Conservation (phyloP, 2,329 filamentous ascomycete species). For the Arthrobotrys musiformis region DNA sequence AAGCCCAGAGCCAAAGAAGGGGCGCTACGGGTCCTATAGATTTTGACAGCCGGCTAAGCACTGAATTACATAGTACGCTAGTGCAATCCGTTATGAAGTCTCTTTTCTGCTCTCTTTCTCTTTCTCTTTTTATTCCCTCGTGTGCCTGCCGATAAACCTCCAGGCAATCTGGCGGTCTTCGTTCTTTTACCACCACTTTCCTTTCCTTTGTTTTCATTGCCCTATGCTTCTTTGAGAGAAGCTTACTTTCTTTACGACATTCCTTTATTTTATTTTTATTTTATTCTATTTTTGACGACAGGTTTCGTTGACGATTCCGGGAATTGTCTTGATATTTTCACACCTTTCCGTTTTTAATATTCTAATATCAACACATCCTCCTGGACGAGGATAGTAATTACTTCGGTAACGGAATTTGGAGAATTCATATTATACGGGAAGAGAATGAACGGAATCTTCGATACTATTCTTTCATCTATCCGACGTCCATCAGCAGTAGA, state of each 20-base stretch:
- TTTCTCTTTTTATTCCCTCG: constrained; percentile 38
- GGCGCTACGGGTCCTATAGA: background rate
- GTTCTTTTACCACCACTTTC: constrained; percentile 39
- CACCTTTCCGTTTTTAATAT: background rate
- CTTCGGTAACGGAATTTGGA: background rate
- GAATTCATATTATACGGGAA: no score
- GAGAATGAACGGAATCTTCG: constrained; percentile 41
- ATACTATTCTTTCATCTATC: constrained; percentile 37
- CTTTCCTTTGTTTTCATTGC: constrained; percentile 29
- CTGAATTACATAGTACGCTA: constrained; percentile 6
- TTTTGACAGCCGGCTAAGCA: background rate
- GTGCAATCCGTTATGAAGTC: background rate
- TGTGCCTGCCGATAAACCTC: constrained; percentile 17
- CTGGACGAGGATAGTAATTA: constrained; percentile 41
- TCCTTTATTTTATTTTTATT: constrained; percentile 41
- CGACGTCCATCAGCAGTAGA: constrained; percentile 40
- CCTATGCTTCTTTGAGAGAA: constrained; percentile 49
- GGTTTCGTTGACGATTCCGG: constrained; percentile 42
- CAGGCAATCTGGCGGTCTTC: constrained; percentile 23
- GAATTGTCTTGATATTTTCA: constrained; percentile 25
- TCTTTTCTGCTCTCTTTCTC: constrained; percentile 4
- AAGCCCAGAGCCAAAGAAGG: constrained; percentile 12
- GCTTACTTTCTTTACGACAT: constrained; percentile 35
- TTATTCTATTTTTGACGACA: constrained; percentile 13
- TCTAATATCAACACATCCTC: constrained; percentile 30